phyloP scores from a whole-genome alignment of 768 basidiomycete species.

The Omphalotus guepiniiformis region DNA sequence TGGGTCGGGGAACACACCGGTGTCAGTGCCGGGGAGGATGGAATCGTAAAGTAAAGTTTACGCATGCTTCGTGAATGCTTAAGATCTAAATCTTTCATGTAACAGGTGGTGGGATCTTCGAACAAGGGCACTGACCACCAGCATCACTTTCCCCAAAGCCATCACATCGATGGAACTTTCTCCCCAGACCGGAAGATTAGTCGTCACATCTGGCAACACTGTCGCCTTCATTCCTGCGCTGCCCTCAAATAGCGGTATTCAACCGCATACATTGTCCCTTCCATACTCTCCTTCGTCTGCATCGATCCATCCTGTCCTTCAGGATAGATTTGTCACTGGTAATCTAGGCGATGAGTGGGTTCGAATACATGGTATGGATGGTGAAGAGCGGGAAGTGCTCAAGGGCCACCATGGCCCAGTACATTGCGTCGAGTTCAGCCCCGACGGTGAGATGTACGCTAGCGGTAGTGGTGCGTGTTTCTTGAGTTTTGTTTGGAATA shows the following conservation, averaged over 20 bases:
- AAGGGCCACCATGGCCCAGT: slow-evolving; percentile 99
- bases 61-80: background rate
- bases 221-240: slow-evolving; percentile 87
- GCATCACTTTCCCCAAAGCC: slow-evolving; percentile 67
- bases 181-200: slow-evolving; percentile 71
- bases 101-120: slow-evolving; percentile 95
- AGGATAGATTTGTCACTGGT: slow-evolving; percentile 92
- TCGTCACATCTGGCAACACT: slow-evolving; percentile 87
- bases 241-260: slow-evolving; percentile 52
- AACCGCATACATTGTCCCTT: slow-evolving; percentile 73
- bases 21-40: slow-evolving; percentile 91
- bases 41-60: slow-evolving; percentile 72
- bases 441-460: slow-evolving; percentile 96
- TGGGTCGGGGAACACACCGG: slow-evolving; percentile 89
- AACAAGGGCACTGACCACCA: slow-evolving; percentile 66
- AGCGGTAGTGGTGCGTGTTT: slow-evolving; percentile 83
- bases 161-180: slow-evolving; percentile 96
- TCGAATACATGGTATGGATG: slow-evolving; percentile 85
- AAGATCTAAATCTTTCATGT: background rate
- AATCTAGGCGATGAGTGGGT: slow-evolving; percentile 94
- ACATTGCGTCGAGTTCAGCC: slow-evolving; percentile 89
- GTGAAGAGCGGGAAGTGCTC: slow-evolving; percentile 85
- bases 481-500: slow-evolving; percentile 11
- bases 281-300: slow-evolving; percentile 90
- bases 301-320: slow-evolving; percentile 85